Conservation (phyloP, 176 grass and related monocot genomes). For the Alloteropsis semialata region DNA sequence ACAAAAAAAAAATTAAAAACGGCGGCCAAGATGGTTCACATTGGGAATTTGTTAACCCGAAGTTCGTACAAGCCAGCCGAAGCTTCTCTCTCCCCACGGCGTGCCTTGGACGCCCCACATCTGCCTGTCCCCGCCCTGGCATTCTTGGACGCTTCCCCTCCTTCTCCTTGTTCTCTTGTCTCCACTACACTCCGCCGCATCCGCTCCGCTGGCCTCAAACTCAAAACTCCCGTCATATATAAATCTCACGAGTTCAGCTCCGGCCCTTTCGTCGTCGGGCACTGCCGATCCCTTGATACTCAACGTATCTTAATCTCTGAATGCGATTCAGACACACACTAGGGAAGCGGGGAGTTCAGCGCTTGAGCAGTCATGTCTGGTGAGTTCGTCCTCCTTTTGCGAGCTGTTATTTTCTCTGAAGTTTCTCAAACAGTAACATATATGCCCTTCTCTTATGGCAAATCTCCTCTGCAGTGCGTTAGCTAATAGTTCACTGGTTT, state of each 20-base stretch:
- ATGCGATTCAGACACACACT: background rate
- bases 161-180: background rate
- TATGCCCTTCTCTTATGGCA: background rate
- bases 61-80: background rate
- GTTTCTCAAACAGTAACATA: background rate
- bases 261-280: background rate
- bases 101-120: background rate
- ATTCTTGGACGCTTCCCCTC: background rate
- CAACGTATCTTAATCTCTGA: background rate
- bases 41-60: background rate
- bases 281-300: background rate
- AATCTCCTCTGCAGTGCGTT: conserved; percentile 14
- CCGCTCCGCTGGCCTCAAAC: background rate
- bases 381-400: background rate
- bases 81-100: background rate
- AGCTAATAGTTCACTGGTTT: background rate
- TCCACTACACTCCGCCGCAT: background rate
- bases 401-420: background rate
- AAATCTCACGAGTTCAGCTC: background rate
- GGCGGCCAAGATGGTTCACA: background rate
- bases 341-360: background rate
- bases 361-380: background rate
- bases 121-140: background rate
- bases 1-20: background rate
- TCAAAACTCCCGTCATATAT: background rate